Conservation (phyloP, 805 yeast genomes). For the Metschnikowia santaceciliae region DNA sequence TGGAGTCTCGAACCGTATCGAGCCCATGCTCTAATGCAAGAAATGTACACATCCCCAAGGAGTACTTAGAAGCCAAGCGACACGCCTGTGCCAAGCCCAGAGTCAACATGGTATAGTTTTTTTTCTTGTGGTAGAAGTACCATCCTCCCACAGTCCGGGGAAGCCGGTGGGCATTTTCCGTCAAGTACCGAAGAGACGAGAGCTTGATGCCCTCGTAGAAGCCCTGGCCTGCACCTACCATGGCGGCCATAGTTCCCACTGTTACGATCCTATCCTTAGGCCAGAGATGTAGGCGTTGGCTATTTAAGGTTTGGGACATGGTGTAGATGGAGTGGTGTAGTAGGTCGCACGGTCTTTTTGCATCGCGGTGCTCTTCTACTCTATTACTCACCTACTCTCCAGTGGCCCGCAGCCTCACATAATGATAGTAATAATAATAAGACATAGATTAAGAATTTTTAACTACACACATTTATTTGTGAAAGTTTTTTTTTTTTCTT, state of each 20-base stretch:
- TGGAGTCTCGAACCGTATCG: constrained; percentile 47
- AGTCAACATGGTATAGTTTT: constrained; percentile 67
- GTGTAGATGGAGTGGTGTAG: not conserved
- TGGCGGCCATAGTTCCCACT: constrained; percentile 34
- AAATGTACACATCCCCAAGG: constrained; percentile 44
- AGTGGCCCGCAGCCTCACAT: not conserved
- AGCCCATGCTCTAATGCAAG: constrained; percentile 61
- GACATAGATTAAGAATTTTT: too few species aligned
- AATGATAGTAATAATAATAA: not conserved
- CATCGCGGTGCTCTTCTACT: not conserved
- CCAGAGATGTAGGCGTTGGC: constrained; percentile 48
- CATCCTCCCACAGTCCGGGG: constrained; percentile 79
- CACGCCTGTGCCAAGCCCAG: constrained; percentile 50
- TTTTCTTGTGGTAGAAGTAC: constrained; percentile 83
- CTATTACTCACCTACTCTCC: too few species aligned
- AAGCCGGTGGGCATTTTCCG: constrained; percentile 78
- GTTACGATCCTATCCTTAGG: constrained; percentile 45
- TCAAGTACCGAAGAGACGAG: constrained; percentile 59
- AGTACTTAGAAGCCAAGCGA: constrained; percentile 32
- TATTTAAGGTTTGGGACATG: not conserved
- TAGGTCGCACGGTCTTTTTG: not conserved
- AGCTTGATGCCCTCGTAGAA: constrained; percentile 53
- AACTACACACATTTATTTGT: too few species aligned
- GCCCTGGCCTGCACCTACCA: constrained; percentile 51
- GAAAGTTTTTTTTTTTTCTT: too few species aligned